phyloP scores from a whole-genome alignment of 148 eudicot species.

The Suaeda aralocaspica region DNA sequence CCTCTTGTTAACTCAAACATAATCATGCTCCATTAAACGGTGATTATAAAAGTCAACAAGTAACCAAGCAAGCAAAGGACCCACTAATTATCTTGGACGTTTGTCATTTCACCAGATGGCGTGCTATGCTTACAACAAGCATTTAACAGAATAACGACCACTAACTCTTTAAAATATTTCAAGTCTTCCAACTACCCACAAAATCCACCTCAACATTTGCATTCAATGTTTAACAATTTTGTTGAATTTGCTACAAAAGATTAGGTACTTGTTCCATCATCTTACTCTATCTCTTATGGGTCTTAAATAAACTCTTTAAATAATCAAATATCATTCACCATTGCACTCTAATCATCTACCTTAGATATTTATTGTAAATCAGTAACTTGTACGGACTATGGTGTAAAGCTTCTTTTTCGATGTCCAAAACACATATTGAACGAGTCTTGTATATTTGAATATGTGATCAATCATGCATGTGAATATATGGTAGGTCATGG shows the following conservation, averaged over 20 bases:
- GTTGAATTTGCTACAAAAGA: slow-evolving; percentile 10
- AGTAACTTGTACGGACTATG: background rate
- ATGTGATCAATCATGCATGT: too few species aligned
- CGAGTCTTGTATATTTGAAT: too few species aligned
- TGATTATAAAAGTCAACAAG: too few species aligned
- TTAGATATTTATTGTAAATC: background rate
- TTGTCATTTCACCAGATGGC: background rate
- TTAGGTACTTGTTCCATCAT: slow-evolving; percentile 9
- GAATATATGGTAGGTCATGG: too few species aligned
- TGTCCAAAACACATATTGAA: too few species aligned
- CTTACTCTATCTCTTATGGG: background rate
- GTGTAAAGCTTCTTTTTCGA: too few species aligned
- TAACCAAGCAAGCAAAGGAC: slow-evolving; percentile 10
- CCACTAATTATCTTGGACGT: slow-evolving; percentile 2
- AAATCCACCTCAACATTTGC: slow-evolving; percentile 8
- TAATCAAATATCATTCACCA: background rate
- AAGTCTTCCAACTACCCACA: slow-evolving; percentile 12
- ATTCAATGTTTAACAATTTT: slow-evolving; percentile 1
- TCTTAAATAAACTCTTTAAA: background rate
- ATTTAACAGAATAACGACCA: slow-evolving; percentile 11
- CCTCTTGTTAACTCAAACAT: too few species aligned
- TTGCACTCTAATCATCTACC: background rate
- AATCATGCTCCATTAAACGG: too few species aligned
- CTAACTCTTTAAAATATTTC: background rate
- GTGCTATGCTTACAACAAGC: background rate